Conservation (phyloP, 2,329 filamentous ascomycete species). For the Daldinia sp. region DNA sequence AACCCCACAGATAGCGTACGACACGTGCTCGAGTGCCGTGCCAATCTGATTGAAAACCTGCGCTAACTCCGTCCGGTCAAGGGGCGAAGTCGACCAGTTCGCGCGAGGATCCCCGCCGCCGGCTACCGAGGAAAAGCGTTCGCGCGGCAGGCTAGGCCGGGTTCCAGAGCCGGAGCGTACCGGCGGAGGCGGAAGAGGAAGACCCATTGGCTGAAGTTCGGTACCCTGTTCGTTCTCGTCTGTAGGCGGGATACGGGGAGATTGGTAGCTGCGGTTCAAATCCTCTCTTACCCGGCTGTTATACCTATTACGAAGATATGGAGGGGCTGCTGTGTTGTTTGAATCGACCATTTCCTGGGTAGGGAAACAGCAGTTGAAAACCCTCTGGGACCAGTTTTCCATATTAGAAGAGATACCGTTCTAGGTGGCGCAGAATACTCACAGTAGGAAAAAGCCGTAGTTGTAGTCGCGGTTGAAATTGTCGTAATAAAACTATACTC, state of each 20-base stretch:
- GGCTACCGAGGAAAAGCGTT: neutral
- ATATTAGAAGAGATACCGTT: neutral
- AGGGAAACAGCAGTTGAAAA: neutral
- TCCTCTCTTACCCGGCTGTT: constrained; percentile 33
- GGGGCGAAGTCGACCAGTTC: constrained; percentile 35
- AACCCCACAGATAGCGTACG: constrained; percentile 57
- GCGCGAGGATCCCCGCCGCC: neutral
- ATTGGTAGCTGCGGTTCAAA: constrained; percentile 19
- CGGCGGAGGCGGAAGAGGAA: neutral
- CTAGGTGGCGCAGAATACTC: neutral
- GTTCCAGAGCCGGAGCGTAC: neutral
- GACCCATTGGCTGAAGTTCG: neutral
- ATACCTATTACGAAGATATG: constrained; percentile 11
- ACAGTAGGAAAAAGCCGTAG: neutral
- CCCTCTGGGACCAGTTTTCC: neutral
- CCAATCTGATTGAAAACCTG: constrained; percentile 54
- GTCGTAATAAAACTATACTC: neutral
- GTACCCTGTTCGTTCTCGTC: constrained; percentile 5
- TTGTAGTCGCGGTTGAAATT: neutral
- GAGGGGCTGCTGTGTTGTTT: neutral
- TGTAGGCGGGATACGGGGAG: constrained; percentile 7
- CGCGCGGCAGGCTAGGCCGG: neutral
- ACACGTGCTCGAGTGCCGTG: constrained; percentile 52
- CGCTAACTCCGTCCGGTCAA: constrained; percentile 45
- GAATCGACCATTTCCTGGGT: neutral